Evolutionary conservation across 805 yeast species (phyloP), one percentile per base, ranked within the genome.

Genomic region (Kodamaea laetipori): DNA sequence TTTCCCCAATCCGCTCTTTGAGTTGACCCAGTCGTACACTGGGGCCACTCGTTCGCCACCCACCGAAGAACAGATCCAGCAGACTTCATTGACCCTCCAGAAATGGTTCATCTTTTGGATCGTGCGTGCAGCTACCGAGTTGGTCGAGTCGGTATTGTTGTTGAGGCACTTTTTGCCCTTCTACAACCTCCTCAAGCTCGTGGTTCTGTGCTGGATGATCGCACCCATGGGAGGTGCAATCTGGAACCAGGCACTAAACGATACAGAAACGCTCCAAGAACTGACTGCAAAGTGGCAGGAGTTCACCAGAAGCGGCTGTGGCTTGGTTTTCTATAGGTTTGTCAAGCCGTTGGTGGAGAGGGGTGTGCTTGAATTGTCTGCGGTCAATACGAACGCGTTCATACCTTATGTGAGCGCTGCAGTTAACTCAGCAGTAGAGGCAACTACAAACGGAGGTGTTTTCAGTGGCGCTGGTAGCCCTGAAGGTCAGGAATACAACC

Each of bases 91-190:
- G 16, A 34, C 23, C n/a, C 10, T 41, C 32, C 69, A 71, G 49
- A 67, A 74, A 61, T 71, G 74, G 75, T 55, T 64, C 21, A 58
- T 67, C 19, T 68, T 85, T 62, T 88, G 96, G 95, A 69, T 84
- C 9, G 80, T 84, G 1, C 61, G 74, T 41, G 74, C 82, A 6
- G 58, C 72, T 33, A 52, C 68, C 6, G 61, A 65, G 1, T 51
- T 64, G 9, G 77, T 74, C 45, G 67, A 74, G 34, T 57, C 66
- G 24, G 50, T 78, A 13, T 61, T 74, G 7, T 66, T 77, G 15
- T 40, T 86, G n/a, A 55, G 72, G 31, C 56, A 63, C 24, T 49
- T 74, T 28, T 47, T 84, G 12, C 92, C 94, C 1, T 74, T 85
- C 37, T 78, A 74, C 52, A 59, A 76, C 3, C 53, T 84, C 1